These are phyloP conservation scores for Leishmania aethiopica DNA, from an alignment of 208 protist species.

Conservation along the genomic window DNA sequence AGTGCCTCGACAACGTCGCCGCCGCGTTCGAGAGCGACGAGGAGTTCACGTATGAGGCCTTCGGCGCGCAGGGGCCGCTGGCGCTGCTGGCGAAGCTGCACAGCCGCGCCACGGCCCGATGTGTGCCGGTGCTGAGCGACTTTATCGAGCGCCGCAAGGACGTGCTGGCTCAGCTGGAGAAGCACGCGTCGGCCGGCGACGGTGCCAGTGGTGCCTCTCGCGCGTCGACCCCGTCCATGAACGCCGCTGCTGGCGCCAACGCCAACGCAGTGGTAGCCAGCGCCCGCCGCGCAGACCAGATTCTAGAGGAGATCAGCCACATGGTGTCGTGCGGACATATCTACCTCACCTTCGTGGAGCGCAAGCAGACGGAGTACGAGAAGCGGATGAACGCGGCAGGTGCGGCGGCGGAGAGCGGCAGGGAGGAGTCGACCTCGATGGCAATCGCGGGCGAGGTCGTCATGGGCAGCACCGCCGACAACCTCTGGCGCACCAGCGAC, in stretches of 20 bases:
- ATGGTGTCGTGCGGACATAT: constrained; percentile 86
- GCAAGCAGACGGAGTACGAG: constrained; percentile 53
- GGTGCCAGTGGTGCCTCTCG: background rate
- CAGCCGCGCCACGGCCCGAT: constrained; percentile 63
- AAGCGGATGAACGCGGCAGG: constrained; percentile 10
- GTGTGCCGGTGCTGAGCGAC: constrained; percentile 75
- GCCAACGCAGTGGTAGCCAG: constrained; percentile 36
- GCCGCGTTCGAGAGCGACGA: constrained; percentile 81
- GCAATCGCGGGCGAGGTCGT: background rate
- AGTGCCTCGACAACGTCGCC: constrained; percentile 76
- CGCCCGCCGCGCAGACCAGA: constrained; percentile 74
- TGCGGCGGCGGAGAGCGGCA: background rate
- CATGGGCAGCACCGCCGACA: constrained; percentile 12
- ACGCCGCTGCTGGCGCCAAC: background rate
- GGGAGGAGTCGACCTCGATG: background rate
- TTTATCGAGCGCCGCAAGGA: constrained; percentile 70
- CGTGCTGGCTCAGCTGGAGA: constrained; percentile 39
- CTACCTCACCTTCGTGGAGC: constrained; percentile 73
- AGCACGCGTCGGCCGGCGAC: constrained; percentile 18
- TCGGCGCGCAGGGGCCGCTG: constrained; percentile 57
- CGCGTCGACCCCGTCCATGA: background rate
- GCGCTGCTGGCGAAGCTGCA: constrained; percentile 67
- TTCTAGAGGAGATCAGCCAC: constrained; percentile 86
- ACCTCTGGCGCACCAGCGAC: constrained; percentile 33
- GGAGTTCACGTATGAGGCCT: constrained; percentile 59